Evolutionary conservation across 1,284 basidiomycete species (phyloP).

Genomic region (Earliella scabrosa): DNA sequence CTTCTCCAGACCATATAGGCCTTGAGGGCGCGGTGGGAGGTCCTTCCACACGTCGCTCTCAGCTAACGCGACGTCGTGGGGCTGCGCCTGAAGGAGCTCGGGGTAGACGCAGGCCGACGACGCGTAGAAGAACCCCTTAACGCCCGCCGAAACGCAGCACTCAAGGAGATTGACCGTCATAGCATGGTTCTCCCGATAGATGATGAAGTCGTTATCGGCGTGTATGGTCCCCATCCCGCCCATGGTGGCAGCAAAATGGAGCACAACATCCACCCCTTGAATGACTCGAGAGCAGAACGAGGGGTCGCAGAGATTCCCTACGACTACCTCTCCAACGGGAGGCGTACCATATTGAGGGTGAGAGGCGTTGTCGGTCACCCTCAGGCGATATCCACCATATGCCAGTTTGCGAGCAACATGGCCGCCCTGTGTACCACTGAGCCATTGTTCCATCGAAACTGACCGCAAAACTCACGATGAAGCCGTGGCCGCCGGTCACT

Average conservation of each 20-base stretch:
- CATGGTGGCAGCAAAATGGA: conserved; percentile 65
- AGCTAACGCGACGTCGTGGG: conserved; percentile 45
- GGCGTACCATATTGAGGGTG: conserved; percentile 31
- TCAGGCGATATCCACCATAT: conserved; percentile 39
- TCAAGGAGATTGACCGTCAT: conserved; percentile 54
- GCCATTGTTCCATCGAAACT: too few relatives aligned
- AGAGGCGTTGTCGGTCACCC: conserved; percentile 46
- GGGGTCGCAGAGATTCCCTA: conserved; percentile 52
- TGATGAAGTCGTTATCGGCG: conserved; percentile 48
- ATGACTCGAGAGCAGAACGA: conserved; percentile 43
- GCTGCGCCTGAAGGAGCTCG: conserved; percentile 41
- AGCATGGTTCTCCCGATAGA: conserved; percentile 52
- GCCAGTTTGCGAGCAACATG: conserved; percentile 49
- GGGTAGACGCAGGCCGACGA: conserved; percentile 67
- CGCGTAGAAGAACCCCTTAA: conserved; percentile 54
- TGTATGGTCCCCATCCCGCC: conserved; percentile 68
- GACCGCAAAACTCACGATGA: conserved; percentile 62
- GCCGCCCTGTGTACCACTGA: conserved; percentile 46
- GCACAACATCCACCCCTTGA: conserved; percentile 44
- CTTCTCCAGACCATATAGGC: conserved; percentile 64
- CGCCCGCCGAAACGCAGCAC: conserved; percentile 42
- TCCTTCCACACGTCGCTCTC: conserved; percentile 49
- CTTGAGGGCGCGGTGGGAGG: conserved; percentile 49
- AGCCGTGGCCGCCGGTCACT: conserved; percentile 60
- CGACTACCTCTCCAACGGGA: conserved; percentile 41